Conservation (phyloP, 2,329 filamentous ascomycete genomes). For the Rhynchosporium graminicola region DNA sequence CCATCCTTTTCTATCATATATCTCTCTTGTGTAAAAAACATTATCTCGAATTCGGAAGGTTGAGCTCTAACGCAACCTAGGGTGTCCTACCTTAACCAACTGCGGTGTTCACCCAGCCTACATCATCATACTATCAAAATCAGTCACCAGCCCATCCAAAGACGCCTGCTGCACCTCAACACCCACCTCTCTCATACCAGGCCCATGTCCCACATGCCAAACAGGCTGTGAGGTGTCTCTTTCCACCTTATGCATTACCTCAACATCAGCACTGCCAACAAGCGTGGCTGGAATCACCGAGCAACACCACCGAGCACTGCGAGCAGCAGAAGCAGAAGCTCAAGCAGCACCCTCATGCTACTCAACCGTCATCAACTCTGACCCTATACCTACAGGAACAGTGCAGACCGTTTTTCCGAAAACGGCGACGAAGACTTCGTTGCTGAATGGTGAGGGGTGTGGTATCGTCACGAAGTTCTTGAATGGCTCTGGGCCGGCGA, state of each 20-base stretch:
- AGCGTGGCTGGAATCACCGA: not conserved
- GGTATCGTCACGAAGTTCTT: conserved; percentile 10
- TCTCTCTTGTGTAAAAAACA: not conserved
- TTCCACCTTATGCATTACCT: conserved; percentile 19
- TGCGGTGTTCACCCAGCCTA: conserved; percentile 22
- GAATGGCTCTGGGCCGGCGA: conserved; percentile 10
- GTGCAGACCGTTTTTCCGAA: not conserved
- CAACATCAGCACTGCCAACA: not conserved
- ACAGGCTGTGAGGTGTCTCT: conserved; percentile 33
- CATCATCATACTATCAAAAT: conserved; percentile 33
- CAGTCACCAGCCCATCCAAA: conserved; percentile 43
- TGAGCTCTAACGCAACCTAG: conserved; percentile 10
- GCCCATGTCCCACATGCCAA: conserved; percentile 35
- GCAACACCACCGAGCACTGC: not conserved
- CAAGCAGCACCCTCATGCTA: conserved; percentile 5
- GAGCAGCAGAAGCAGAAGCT: conserved; percentile 1
- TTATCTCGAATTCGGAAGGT: not conserved
- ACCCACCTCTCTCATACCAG: conserved; percentile 34
- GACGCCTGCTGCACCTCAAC: conserved; percentile 46
- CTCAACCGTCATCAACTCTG: conserved; percentile 3
- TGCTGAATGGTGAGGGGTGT: not conserved
- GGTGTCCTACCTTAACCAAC: conserved; percentile 18
- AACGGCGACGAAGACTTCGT: conserved; percentile 1
- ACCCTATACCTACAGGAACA: not conserved
- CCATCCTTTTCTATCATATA: not conserved